Evolutionary conservation across 768 basidiomycete species (phyloP).

Genomic region (Lactifluus volemus): DNA sequence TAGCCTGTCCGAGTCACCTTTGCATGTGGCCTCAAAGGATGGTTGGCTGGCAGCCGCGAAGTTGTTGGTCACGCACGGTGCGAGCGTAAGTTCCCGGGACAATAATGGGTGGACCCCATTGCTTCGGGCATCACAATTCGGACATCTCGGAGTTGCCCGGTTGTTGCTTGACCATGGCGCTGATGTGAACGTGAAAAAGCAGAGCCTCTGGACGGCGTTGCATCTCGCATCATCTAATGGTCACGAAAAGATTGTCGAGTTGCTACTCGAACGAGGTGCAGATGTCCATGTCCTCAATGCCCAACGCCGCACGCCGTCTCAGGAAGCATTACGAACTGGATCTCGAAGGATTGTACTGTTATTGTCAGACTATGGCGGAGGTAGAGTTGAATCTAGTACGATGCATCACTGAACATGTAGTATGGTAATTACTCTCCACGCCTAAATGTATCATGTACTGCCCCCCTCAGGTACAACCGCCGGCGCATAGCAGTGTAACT

Average conservation of each 20-base stretch:
- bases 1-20: not conserved
- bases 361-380: not conserved
- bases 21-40: not conserved
- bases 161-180: not conserved
- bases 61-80: not conserved
- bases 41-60: not conserved
- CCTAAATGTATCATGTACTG: no score
- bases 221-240: not conserved
- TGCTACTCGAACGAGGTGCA: not conserved
- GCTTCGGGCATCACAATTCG: not conserved
- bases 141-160: not conserved
- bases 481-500: no score
- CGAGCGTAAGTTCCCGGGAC: not conserved
- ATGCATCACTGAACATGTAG: no score
- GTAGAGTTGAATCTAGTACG: no score
- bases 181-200: not conserved
- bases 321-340: not conserved
- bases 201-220: not conserved
- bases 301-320: not conserved
- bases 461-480: no score
- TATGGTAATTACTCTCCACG: no score
- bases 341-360: not conserved
- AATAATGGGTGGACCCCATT: not conserved
- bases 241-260: not conserved
- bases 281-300: not conserved